A percentile compares a stretch with the other conserved stretches of the same genome.
These are phyloP conservation scores for Mycena rosella DNA, from an alignment of 768 basidiomycete species.

Conservation along the genomic window DNA sequence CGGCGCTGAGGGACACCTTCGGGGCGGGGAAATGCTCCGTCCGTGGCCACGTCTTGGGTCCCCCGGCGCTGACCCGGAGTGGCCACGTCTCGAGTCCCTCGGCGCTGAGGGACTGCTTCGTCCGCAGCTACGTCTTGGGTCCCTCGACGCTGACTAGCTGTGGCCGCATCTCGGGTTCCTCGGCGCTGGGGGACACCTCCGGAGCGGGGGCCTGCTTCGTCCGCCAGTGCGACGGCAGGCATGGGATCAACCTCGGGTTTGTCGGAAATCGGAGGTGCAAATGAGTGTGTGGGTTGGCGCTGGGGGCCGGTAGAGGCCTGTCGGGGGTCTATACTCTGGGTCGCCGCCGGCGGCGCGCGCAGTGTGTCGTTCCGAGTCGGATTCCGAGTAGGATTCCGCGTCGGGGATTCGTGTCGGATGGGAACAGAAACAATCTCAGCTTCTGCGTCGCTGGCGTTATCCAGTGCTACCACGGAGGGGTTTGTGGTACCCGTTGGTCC, in stretches of 20 bases:
- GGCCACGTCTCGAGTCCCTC: slow-evolving; percentile 5
- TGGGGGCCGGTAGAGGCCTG: slow-evolving; percentile 3
- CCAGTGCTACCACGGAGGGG: slow-evolving; percentile 14
- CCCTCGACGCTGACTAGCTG: too few relatives aligned
- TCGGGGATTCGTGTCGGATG: neutral
- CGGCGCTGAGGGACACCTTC: too few relatives aligned
- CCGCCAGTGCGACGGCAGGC: slow-evolving; percentile 1
- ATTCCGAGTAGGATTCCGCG: slow-evolving; percentile 3
- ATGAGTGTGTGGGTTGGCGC: slow-evolving; percentile 19
- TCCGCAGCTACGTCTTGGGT: neutral
- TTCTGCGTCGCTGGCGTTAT: slow-evolving; percentile 25
- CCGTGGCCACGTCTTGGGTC: neutral
- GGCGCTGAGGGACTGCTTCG: slow-evolving; percentile 10
- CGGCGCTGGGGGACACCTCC: slow-evolving; percentile 10
- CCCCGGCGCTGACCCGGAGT: neutral
- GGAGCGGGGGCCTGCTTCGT: neutral
- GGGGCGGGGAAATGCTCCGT: too few relatives aligned
- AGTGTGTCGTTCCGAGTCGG: slow-evolving; percentile 20
- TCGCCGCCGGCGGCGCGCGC: slow-evolving; percentile 3
- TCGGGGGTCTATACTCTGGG: slow-evolving; percentile 3
- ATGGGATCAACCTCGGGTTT: neutral
- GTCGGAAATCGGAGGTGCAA: neutral
- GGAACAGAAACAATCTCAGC: neutral
- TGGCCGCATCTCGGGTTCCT: slow-evolving; percentile 5
- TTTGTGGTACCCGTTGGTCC: slow-evolving; percentile 22